phyloP scores from a whole-genome alignment of 106 monocot species.

The Posidonia australis region DNA sequence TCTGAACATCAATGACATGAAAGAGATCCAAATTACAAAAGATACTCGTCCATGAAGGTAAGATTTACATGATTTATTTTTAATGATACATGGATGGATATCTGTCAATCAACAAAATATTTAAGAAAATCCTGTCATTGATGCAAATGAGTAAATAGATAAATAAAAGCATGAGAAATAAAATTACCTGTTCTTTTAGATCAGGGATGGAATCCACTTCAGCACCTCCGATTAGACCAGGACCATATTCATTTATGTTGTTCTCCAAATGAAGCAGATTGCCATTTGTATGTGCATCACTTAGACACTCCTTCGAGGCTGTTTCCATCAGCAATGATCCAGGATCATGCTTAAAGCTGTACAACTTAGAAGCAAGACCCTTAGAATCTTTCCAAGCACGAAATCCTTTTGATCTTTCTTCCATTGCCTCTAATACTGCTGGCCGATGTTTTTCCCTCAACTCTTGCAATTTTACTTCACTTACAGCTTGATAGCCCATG shows the following conservation, averaged over 20 bases:
- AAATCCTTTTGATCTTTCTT: conserved; percentile 68
- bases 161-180: neutral
- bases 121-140: neutral
- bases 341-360: conserved; percentile 84
- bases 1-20: too few species aligned
- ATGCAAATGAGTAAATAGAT: neutral
- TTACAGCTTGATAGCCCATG: conserved; percentile 78
- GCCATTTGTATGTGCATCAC: conserved; percentile 28
- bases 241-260: conserved; percentile 29
- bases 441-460: conserved; percentile 70
- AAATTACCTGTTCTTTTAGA: conserved; percentile 73
- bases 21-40: too few species aligned
- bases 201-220: conserved; percentile 60
- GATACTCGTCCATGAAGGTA: too few species aligned
- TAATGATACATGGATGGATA: too few species aligned
- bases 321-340: conserved; percentile 31
- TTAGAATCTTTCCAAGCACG: conserved; percentile 54
- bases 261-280: conserved; percentile 17
- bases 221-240: conserved; percentile 29
- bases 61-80: too few species aligned
- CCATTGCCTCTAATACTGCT: conserved; percentile 48
- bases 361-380: conserved; percentile 73
- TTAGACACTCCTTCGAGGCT: conserved; percentile 24
- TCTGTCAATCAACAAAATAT: neutral
- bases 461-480: conserved; percentile 53